phyloP scores from a whole-genome alignment of 768 basidiomycete species.

The Leccinellum luteum region DNA sequence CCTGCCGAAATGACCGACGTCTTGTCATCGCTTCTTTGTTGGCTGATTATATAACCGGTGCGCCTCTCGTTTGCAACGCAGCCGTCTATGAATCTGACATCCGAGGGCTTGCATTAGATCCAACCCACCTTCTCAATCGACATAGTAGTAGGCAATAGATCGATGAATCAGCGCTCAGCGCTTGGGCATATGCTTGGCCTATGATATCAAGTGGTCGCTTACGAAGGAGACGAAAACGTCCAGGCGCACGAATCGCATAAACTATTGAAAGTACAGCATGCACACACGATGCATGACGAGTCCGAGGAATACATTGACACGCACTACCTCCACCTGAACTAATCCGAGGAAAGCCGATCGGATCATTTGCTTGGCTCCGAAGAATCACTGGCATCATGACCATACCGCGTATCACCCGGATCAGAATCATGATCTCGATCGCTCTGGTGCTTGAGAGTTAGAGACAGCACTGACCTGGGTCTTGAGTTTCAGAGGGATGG shows the following conservation, averaged over 20 bases:
- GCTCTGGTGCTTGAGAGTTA: conserved; percentile 12
- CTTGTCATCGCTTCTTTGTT: neutral
- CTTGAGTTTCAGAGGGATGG: conserved; percentile 52
- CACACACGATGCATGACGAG: neutral
- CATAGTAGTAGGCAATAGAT: too few species aligned
- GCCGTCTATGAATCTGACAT: too few species aligned
- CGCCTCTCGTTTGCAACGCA: too few species aligned
- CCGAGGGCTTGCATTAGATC: too few species aligned
- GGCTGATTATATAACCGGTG: too few species aligned
- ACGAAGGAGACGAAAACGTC: too few species aligned
- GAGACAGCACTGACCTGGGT: conserved; percentile 38
- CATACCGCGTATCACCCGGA: too few species aligned
- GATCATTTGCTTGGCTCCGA: neutral
- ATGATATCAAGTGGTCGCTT: too few species aligned
- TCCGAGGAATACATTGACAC: neutral
- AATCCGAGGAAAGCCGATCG: too few species aligned
- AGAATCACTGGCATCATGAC: neutral
- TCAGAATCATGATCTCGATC: neutral
- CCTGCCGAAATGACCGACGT: neutral
- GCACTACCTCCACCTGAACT: too few species aligned
- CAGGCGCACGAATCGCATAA: conserved; percentile 62
- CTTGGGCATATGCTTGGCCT: too few species aligned
- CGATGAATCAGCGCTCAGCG: too few species aligned
- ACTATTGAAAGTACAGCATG: conserved; percentile 43
- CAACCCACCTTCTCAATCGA: conserved; percentile 22